These are phyloP conservation scores for Huiozyma sinensis DNA, from an alignment of 805 yeast species.

Conservation along the genomic window DNA sequence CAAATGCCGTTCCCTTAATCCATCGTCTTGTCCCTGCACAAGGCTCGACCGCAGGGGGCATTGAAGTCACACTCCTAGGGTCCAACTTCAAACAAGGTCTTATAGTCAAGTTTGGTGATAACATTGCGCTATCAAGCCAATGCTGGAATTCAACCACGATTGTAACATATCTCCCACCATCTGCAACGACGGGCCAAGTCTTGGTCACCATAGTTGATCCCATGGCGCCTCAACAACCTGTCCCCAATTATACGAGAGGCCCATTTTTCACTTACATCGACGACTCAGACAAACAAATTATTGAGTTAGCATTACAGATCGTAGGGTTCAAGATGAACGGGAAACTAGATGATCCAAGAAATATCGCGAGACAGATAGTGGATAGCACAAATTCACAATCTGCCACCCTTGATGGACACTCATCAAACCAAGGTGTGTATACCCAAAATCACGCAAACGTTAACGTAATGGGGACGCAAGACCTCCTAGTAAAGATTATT, in stretches of 20 bases:
- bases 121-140: conserved; percentile 71
- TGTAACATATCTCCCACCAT: conserved; percentile 89
- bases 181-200: conserved; percentile 82
- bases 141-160: conserved; percentile 95
- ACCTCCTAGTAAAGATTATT: conserved; percentile 38
- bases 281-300: conserved; percentile 88
- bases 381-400: conserved; percentile 24
- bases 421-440: background rate
- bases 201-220: conserved; percentile 60
- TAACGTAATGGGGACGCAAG: conserved; percentile 25
- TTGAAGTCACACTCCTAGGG: conserved; percentile 87
- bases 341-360: conserved; percentile 84
- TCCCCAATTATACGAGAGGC: conserved; percentile 19
- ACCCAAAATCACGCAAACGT: background rate
- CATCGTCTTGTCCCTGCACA: conserved; percentile 89
- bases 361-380: conserved; percentile 83
- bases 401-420: background rate
- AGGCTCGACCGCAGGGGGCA: conserved; percentile 94
- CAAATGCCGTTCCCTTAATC: conserved; percentile 38
- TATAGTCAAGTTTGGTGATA: conserved; percentile 76
- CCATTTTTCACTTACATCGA: conserved; percentile 79
- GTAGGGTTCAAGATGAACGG: conserved; percentile 97
- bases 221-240: conserved; percentile 2
- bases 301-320: conserved; percentile 90
- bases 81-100: conserved; percentile 80